These are phyloP conservation scores for Erysiphe pulchra DNA, from an alignment of 2,329 filamentous ascomycete species.

Conservation along the genomic window DNA sequence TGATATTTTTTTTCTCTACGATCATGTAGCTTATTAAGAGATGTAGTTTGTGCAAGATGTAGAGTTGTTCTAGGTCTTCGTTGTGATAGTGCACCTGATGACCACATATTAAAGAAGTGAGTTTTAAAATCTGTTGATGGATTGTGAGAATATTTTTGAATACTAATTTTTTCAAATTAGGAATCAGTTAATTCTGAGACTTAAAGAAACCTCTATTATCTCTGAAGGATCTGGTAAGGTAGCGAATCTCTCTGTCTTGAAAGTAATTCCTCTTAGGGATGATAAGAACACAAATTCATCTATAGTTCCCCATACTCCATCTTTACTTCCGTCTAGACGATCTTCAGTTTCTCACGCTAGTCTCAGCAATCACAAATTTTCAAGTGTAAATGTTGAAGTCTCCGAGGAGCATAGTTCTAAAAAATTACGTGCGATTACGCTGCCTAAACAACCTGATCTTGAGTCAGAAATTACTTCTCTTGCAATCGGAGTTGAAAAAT, in stretches of 20 bases:
- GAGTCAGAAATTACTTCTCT: not conserved
- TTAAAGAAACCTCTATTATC: constrained; percentile 8
- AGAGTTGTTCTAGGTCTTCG: constrained; percentile 8
- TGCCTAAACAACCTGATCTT: too few relatives aligned
- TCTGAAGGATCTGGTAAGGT: constrained; percentile 6
- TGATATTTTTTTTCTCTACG: too few relatives aligned
- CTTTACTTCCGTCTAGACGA: not conserved
- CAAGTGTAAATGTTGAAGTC: not conserved
- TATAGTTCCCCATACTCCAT: not conserved
- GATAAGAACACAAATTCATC: not conserved
- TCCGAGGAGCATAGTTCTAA: not conserved
- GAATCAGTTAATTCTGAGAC: constrained; percentile 10
- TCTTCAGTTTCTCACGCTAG: too few relatives aligned
- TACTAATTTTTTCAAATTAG: constrained; percentile 1
- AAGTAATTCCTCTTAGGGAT: constrained; percentile 5
- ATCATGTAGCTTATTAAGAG: constrained; percentile 8
- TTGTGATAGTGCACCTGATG: constrained; percentile 11
- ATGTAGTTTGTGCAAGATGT: constrained; percentile 11
- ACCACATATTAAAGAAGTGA: constrained; percentile 10
- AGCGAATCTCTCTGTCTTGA: constrained; percentile 5
- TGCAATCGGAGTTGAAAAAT: constrained; percentile 3
- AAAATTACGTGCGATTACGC: not conserved
- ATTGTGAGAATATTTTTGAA: too few relatives aligned
- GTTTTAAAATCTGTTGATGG: not conserved
- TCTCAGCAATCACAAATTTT: not conserved